A percentile compares a stretch with the other conserved stretches of the same genome.
These are phyloP conservation scores for Macrolepiota dolichaula DNA, from an alignment of 768 basidiomycete genomes.

Conservation along the genomic window DNA sequence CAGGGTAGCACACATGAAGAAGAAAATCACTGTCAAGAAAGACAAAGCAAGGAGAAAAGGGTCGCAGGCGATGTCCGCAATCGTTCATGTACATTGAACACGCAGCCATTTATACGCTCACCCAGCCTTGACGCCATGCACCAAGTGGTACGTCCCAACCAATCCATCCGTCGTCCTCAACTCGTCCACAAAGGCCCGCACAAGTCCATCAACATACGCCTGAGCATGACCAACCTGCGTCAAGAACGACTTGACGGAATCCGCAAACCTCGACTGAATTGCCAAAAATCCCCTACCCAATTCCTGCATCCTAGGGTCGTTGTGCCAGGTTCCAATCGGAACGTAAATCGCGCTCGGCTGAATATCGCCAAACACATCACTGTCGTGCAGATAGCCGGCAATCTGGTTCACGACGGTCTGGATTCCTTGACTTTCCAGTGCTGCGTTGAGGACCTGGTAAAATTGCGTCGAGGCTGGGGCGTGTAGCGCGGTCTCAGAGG, in stretches of 20 bases:
- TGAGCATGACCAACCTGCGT: conserved; percentile 32
- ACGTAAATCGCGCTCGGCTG: conserved; percentile 31
- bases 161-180: conserved; percentile 44
- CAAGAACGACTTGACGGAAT: conserved; percentile 48
- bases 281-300: conserved; percentile 42
- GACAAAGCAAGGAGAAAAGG: not conserved
- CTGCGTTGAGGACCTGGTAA: conserved; percentile 33
- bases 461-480: conserved; percentile 38
- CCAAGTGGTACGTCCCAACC: conserved; percentile 44
- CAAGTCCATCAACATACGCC: conserved; percentile 33
- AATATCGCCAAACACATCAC: conserved; percentile 40
- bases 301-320: conserved; percentile 24
- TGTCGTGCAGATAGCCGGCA: conserved; percentile 30
- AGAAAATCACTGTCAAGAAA: not conserved
- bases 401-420: conserved; percentile 33
- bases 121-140: conserved; percentile 34
- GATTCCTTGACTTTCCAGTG: conserved; percentile 34
- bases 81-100: not conserved
- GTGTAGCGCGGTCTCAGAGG: conserved; percentile 25
- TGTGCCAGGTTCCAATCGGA: conserved; percentile 57
- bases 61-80: not conserved
- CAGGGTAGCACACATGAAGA: not conserved
- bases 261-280: conserved; percentile 38
- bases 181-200: conserved; percentile 43
- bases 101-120: not conserved